phyloP scores from a whole-genome alignment of 2,329 filamentous ascomycete species.

The Phaeoacremonium minimum region DNA sequence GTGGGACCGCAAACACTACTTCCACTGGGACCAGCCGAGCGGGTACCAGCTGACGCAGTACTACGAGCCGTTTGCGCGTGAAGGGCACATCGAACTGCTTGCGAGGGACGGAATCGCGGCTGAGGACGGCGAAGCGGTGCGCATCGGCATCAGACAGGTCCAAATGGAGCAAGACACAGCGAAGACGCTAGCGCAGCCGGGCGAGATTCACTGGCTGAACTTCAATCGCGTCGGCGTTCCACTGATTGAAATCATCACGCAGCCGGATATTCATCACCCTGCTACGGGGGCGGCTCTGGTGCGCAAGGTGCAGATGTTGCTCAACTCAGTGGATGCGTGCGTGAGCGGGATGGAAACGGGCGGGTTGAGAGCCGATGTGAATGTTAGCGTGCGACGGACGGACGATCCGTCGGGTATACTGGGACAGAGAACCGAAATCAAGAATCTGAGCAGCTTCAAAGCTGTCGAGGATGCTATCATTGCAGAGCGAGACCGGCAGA shows the following conservation, averaged over 20 bases:
- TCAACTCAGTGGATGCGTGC: slow-evolving; percentile 78
- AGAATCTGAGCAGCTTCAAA: slow-evolving; percentile 93
- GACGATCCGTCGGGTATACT: slow-evolving; percentile 43
- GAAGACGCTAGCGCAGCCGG: slow-evolving; percentile 79
- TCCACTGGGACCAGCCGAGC: slow-evolving; percentile 95
- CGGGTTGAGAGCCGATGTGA: slow-evolving; percentile 88
- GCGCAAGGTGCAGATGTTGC: slow-evolving; percentile 77
- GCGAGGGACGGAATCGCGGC: slow-evolving; percentile 75
- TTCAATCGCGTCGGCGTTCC: slow-evolving; percentile 91
- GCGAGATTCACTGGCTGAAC: slow-evolving; percentile 74
- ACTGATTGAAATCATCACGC: slow-evolving; percentile 90
- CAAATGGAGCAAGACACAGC: slow-evolving; percentile 98
- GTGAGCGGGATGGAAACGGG: slow-evolving; percentile 91
- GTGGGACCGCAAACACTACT: slow-evolving; percentile 98
- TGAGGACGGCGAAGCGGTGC: slow-evolving; percentile 66
- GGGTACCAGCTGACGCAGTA: slow-evolving; percentile 99
- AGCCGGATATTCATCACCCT: slow-evolving; percentile 82
- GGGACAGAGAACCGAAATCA: slow-evolving; percentile 92
- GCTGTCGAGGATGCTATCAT: slow-evolving; percentile 92
- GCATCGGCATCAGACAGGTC: slow-evolving; percentile 83
- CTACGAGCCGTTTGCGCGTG: slow-evolving; percentile 67
- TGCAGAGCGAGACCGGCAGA: slow-evolving; percentile 86
- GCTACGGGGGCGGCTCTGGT: slow-evolving; percentile 85
- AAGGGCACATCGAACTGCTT: slow-evolving; percentile 68
- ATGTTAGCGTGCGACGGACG: slow-evolving; percentile 75